Conservation (phyloP, 495 filamentous ascomycete genomes). For the Aspergillus carlsbadensis region DNA sequence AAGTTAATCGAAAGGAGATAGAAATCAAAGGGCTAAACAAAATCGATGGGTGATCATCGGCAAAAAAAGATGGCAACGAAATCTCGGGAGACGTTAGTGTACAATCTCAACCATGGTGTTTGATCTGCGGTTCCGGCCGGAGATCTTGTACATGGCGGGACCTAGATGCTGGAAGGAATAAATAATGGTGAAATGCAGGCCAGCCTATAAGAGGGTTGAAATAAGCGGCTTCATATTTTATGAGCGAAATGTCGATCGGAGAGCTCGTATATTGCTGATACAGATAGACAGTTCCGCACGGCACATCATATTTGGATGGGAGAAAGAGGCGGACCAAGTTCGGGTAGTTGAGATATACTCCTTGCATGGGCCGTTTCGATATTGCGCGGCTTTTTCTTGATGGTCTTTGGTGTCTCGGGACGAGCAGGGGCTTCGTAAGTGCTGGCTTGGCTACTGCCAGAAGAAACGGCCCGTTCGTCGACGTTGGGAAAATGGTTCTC, state of each 20-base stretch:
- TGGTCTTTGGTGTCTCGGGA: slow-evolving; percentile 31
- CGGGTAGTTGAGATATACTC: slow-evolving; percentile 50
- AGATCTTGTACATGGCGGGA: slow-evolving; percentile 12
- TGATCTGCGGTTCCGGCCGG: slow-evolving; percentile 22
- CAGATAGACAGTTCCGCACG: neutral
- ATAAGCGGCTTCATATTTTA: neutral
- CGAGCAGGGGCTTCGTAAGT: slow-evolving; percentile 31
- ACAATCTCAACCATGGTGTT: slow-evolving; percentile 13
- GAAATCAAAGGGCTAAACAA: neutral
- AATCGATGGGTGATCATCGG: neutral
- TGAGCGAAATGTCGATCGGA: neutral
- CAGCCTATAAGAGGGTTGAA: slow-evolving; percentile 17
- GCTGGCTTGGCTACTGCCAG: slow-evolving; percentile 57
- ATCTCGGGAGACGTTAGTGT: slow-evolving; percentile 2
- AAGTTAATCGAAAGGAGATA: slow-evolving; percentile 1
- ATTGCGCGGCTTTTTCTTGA: slow-evolving; percentile 39
- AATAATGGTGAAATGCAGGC: slow-evolving; percentile 8
- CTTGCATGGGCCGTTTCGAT: slow-evolving; percentile 39
- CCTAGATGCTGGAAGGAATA: neutral
- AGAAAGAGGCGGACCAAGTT: slow-evolving; percentile 73
- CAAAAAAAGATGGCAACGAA: slow-evolving; percentile 1
- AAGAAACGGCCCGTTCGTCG: slow-evolving; percentile 63
- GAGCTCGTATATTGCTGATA: neutral
- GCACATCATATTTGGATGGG: slow-evolving; percentile 55
- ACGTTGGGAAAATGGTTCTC: slow-evolving; percentile 14